Percentiles rank a stretch among this genome's conserved stretches.
These are phyloP conservation scores for Pseudopithomyces maydicus DNA, from an alignment of 2,329 filamentous ascomycete species.

Conservation along the genomic window DNA sequence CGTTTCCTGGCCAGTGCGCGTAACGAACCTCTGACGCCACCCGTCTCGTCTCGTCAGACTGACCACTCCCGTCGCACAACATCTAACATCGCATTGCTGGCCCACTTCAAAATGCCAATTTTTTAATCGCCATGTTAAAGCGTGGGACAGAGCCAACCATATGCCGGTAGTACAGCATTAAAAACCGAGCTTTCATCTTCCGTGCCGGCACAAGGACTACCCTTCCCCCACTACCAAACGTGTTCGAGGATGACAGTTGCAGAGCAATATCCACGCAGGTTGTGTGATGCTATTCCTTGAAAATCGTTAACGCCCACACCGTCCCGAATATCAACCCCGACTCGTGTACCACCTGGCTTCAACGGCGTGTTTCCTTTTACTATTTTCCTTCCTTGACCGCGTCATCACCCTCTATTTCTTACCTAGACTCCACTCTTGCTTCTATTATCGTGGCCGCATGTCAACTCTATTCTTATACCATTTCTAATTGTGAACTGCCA, in stretches of 20 bases:
- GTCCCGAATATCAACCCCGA: slow-evolving; percentile 29
- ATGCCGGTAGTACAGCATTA: slow-evolving; percentile 38
- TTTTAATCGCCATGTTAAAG: slow-evolving; percentile 27
- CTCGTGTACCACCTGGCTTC: slow-evolving; percentile 3
- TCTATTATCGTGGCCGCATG: slow-evolving; percentile 7
- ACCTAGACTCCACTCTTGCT: slow-evolving; percentile 3
- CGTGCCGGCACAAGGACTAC: not conserved
- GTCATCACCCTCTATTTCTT: slow-evolving; percentile 2
- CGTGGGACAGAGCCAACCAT: slow-evolving; percentile 20
- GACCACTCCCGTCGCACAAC: slow-evolving; percentile 24
- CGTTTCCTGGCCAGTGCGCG: slow-evolving; percentile 31
- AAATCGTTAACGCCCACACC: slow-evolving; percentile 16
- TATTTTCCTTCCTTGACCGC: slow-evolving; percentile 1
- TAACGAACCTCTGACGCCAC: slow-evolving; percentile 37
- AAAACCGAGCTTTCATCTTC: slow-evolving; percentile 22
- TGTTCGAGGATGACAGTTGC: slow-evolving; percentile 29
- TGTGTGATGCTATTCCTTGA: slow-evolving; percentile 22
- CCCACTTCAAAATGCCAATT: slow-evolving; percentile 18
- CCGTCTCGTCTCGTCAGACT: slow-evolving; percentile 27
- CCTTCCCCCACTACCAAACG: slow-evolving; percentile 13
- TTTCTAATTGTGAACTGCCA: slow-evolving; percentile 6
- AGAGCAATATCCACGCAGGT: slow-evolving; percentile 25
- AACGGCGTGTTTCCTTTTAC: slow-evolving; percentile 2
- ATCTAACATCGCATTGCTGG: slow-evolving; percentile 25
- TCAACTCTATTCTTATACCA: slow-evolving; percentile 5